phyloP scores from a whole-genome alignment of 1,139 yeast species.

The Geotrichum australiense region DNA sequence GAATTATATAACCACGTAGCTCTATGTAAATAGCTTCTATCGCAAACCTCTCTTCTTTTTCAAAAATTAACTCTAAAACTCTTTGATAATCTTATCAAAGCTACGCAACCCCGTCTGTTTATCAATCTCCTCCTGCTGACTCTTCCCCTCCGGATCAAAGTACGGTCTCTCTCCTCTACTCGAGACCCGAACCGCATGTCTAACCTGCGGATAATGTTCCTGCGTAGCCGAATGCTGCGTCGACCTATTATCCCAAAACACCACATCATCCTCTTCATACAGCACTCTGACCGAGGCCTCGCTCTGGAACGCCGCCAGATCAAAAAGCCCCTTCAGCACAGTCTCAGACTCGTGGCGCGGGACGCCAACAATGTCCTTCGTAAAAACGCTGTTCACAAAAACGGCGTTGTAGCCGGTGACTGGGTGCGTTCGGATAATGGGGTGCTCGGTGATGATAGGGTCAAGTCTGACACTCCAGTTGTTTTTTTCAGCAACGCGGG shows the following conservation, averaged over 20 bases:
- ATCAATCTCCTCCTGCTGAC: constrained; percentile 43
- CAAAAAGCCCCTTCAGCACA: constrained; percentile 39
- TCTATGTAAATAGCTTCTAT: no score
- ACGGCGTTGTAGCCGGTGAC: constrained; percentile 44
- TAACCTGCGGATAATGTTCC: constrained; percentile 26
- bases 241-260: constrained; percentile 34
- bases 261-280: constrained; percentile 56
- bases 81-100: no score
- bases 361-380: constrained; percentile 38
- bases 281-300: constrained; percentile 40
- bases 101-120: not conserved
- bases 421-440: constrained; percentile 43
- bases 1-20: no score
- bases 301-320: constrained; percentile 40
- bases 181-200: constrained; percentile 57
- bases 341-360: constrained; percentile 32
- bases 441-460: constrained; percentile 35
- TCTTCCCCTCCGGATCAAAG: constrained; percentile 45
- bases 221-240: constrained; percentile 29
- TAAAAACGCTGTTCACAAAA: constrained; percentile 39
- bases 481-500: constrained; percentile 29
- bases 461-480: constrained; percentile 20
- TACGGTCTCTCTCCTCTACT: constrained; percentile 50
- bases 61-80: no score
- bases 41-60: no score